phyloP scores from a whole-genome alignment of 2,329 filamentous ascomycete genomes.

The Alternaria atra region DNA sequence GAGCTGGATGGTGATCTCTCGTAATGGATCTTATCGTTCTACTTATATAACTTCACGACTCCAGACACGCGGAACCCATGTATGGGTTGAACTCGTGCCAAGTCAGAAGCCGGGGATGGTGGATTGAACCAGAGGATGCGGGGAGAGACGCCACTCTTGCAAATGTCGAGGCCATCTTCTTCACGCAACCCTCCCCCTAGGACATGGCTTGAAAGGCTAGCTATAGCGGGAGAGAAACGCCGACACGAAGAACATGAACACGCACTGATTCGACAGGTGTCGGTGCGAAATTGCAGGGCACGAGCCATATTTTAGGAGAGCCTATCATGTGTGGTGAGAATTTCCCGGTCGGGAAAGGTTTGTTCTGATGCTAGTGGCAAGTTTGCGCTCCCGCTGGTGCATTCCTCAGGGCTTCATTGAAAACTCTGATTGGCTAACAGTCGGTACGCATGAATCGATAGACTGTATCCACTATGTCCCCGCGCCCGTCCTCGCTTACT shows the following conservation, averaged over 20 bases:
- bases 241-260: constrained; percentile 11
- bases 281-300: constrained; percentile 23
- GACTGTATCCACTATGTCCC: constrained; percentile 18
- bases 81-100: constrained; percentile 23
- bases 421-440: constrained; percentile 18
- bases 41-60: constrained; percentile 32
- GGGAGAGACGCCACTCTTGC: constrained; percentile 28
- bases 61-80: constrained; percentile 20
- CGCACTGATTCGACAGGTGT: constrained; percentile 18
- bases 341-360: not conserved
- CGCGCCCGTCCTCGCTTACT: constrained; percentile 21
- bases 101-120: constrained; percentile 26
- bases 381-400: not conserved
- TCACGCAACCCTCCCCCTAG: constrained; percentile 13
- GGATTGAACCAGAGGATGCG: constrained; percentile 36
- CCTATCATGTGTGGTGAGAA: constrained; percentile 7
- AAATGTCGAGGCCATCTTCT: constrained; percentile 14
- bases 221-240: constrained; percentile 29
- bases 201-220: constrained; percentile 17
- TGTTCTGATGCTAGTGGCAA: not conserved
- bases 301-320: not conserved
- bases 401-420: not conserved
- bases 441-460: constrained; percentile 7
- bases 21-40: constrained; percentile 24
- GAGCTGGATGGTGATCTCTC: constrained; percentile 22